These are phyloP conservation scores for Ziziphus jujuba DNA, from an alignment of 306 rosid species.

Conservation along the genomic window DNA sequence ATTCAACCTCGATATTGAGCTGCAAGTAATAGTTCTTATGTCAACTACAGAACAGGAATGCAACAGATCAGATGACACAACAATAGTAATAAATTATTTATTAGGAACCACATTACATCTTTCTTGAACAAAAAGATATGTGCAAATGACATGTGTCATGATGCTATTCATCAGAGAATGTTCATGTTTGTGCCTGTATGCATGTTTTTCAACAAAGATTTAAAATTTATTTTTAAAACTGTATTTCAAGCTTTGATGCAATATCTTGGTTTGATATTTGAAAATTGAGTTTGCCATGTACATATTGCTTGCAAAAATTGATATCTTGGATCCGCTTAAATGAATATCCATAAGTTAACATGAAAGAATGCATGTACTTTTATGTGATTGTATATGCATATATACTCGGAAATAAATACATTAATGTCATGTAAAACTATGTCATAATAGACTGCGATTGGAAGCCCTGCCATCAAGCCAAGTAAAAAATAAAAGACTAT, in stretches of 20 bases:
- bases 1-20: constrained; percentile 80
- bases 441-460: constrained; percentile 2
- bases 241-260: too few relatives aligned
- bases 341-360: not conserved
- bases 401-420: not conserved
- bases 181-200: not conserved
- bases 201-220: constrained; percentile 1
- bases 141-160: not conserved
- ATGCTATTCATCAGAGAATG: not conserved
- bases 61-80: not conserved
- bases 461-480: not conserved
- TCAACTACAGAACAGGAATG: not conserved
- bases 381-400: not conserved
- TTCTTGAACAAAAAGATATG: not conserved
- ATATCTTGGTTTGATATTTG: not conserved
- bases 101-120: not conserved
- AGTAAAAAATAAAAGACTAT: constrained; percentile 11
- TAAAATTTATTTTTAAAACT: too few relatives aligned
- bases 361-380: not conserved
- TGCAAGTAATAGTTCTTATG: constrained; percentile 39
- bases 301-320: not conserved
- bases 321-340: not conserved
- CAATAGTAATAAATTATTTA: not conserved
- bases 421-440: not conserved
- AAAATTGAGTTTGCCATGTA: not conserved